Conservation (phyloP, 768 basidiomycete genomes). For the Candolleomyces efflorescens region DNA sequence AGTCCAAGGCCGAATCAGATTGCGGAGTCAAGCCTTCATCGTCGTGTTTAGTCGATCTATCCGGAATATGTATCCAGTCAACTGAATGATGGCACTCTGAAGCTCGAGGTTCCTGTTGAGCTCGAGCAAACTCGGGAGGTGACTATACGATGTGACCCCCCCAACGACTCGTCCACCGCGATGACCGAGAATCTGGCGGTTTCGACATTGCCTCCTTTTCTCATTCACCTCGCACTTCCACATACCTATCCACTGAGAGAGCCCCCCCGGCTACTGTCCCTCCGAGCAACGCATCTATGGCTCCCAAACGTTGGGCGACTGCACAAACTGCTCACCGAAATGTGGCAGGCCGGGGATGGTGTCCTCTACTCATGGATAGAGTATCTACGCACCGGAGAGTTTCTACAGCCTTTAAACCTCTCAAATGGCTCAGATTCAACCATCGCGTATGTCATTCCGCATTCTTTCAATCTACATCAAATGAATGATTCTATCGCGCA, state of each 20-base stretch:
- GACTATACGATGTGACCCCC: slow-evolving; percentile 26
- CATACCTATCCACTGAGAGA: slow-evolving; percentile 47
- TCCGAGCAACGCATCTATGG: slow-evolving; percentile 61
- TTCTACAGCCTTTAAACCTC: slow-evolving; percentile 46
- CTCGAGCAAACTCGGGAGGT: slow-evolving; percentile 41
- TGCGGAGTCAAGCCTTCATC: not conserved
- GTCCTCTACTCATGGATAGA: slow-evolving; percentile 72
- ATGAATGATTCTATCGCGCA: not conserved
- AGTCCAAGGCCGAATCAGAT: slow-evolving; percentile 7
- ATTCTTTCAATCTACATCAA: slow-evolving; percentile 4
- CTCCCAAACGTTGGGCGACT: slow-evolving; percentile 38
- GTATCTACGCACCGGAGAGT: slow-evolving; percentile 63
- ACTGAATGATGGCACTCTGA: slow-evolving; percentile 35
- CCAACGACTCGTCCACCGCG: slow-evolving; percentile 1
- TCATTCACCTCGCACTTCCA: slow-evolving; percentile 52
- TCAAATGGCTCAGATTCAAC: slow-evolving; percentile 33
- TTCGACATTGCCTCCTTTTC: slow-evolving; percentile 58
- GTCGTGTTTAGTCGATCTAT: slow-evolving; percentile 59
- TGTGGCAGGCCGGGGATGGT: slow-evolving; percentile 60
- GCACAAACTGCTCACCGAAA: slow-evolving; percentile 36
- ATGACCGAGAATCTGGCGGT: slow-evolving; percentile 28
- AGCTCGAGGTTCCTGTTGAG: slow-evolving; percentile 65
- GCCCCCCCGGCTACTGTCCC: slow-evolving; percentile 51
- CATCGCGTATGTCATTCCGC: slow-evolving; percentile 1
- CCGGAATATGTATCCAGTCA: slow-evolving; percentile 60